phyloP scores from a whole-genome alignment of 73 alveolate genomes.

The Stentor coeruleus region DNA sequence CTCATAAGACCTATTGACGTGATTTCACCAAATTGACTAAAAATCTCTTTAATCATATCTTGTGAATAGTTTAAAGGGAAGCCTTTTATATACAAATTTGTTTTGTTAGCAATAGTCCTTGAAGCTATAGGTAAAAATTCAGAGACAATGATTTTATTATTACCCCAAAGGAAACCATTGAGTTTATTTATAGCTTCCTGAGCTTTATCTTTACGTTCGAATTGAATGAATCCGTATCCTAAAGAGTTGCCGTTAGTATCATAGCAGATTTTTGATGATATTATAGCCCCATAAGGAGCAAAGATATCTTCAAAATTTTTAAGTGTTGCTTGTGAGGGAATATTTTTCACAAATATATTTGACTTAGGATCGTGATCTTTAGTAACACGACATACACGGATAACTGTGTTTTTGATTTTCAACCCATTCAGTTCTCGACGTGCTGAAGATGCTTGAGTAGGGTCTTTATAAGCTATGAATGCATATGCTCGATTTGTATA shows the following conservation, averaged over 20 bases:
- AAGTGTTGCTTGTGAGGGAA: neutral
- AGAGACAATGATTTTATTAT: neutral
- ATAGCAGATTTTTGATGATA: neutral
- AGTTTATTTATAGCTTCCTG: neutral
- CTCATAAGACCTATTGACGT: neutral
- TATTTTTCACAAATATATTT: slow-evolving; percentile 11
- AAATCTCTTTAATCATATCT: neutral
- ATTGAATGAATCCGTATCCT: slow-evolving; percentile 23
- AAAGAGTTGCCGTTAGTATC: neutral
- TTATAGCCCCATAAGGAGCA: neutral
- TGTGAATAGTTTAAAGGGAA: neutral
- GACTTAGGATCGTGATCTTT: slow-evolving; percentile 16
- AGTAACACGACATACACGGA: neutral
- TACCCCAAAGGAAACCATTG: neutral
- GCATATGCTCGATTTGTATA: neutral
- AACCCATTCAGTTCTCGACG: slow-evolving; percentile 1
- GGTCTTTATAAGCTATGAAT: neutral
- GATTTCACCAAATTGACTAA: neutral
- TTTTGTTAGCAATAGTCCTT: neutral
- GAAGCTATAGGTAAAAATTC: neutral
- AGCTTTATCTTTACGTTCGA: neutral
- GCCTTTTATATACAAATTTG: neutral
- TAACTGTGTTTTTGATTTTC: neutral
- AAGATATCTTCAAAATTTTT: neutral
- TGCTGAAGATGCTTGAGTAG: neutral